Percentiles rank a stretch among this genome's conserved stretches.
Evolutionary conservation across 805 yeast species (phyloP).

Genomic region (Yarrowia divulgata): DNA sequence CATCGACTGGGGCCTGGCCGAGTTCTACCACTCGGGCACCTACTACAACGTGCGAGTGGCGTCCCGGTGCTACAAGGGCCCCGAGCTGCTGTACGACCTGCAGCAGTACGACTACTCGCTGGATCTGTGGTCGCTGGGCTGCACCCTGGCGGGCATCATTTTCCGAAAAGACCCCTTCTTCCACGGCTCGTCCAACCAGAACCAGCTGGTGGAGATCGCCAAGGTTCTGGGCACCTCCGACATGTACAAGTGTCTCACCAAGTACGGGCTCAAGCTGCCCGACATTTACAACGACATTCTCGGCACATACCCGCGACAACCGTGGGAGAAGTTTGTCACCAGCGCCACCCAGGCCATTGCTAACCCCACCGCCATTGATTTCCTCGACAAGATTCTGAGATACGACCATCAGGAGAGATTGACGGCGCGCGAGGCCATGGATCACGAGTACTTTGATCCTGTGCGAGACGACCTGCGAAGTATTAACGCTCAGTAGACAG

Average conservation of each 20-base stretch:
- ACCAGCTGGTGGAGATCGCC: slow-evolving; percentile 89
- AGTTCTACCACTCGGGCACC: slow-evolving; percentile 87
- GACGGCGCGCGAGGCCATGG: slow-evolving; percentile 89
- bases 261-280: slow-evolving; percentile 73
- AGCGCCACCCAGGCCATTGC: slow-evolving; percentile 72
- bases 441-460: slow-evolving; percentile 57
- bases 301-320: slow-evolving; percentile 76
- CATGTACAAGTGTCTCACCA: slow-evolving; percentile 66
- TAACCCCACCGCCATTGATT: slow-evolving; percentile 75
- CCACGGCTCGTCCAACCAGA: slow-evolving; percentile 90
- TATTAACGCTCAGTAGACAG: slow-evolving; percentile 26
- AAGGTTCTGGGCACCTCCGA: slow-evolving; percentile 86
- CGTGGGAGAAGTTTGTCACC: slow-evolving; percentile 84
- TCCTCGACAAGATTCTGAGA: slow-evolving; percentile 77
- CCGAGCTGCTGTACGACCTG: slow-evolving; percentile 82
- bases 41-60: slow-evolving; percentile 94
- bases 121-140: slow-evolving; percentile 91
- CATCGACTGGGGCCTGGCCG: slow-evolving; percentile 96
- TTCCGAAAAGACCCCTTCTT: slow-evolving; percentile 91
- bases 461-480: slow-evolving; percentile 44
- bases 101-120: slow-evolving; percentile 87
- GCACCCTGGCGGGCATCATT: slow-evolving; percentile 87
- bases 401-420: slow-evolving; percentile 90
- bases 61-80: slow-evolving; percentile 89
- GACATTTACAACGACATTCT: slow-evolving; percentile 82